These are phyloP conservation scores for Podosphaera leucotricha DNA, from an alignment of 2,329 filamentous ascomycete species.

Conservation along the genomic window DNA sequence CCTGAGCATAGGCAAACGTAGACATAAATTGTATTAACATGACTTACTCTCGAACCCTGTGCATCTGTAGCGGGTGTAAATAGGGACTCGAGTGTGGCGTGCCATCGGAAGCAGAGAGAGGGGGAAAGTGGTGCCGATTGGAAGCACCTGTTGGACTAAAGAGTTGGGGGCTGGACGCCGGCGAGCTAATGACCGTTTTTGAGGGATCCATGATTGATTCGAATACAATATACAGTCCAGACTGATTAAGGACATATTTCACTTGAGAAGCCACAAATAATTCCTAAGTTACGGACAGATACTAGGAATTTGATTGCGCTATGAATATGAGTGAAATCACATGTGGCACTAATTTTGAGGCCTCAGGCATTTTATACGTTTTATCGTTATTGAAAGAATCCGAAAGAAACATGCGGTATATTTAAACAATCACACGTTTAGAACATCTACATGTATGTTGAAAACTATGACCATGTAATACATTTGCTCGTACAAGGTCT, in stretches of 20 bases:
- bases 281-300: not conserved
- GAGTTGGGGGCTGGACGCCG: conserved; percentile 35
- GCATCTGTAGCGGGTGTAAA: conserved; percentile 46
- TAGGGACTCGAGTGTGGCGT: conserved; percentile 32
- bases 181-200: conserved; percentile 26
- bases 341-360: not conserved
- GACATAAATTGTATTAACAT: not conserved
- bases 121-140: conserved; percentile 15
- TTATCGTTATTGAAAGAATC: not conserved
- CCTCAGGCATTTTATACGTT: not conserved
- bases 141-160: conserved; percentile 27
- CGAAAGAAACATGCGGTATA: too few relatives aligned
- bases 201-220: conserved; percentile 14
- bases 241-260: not conserved
- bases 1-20: not conserved
- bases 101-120: conserved; percentile 22
- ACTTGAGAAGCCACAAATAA: not conserved
- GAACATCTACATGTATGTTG: too few relatives aligned
- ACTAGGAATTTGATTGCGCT: not conserved
- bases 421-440: too few relatives aligned
- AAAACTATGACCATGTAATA: too few relatives aligned
- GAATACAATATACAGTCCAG: not conserved
- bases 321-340: not conserved
- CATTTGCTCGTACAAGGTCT: too few relatives aligned
- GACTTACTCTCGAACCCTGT: conserved; percentile 54